Conservation (phyloP, 2,329 filamentous ascomycete genomes). For the Metarhizium anisopliae region DNA sequence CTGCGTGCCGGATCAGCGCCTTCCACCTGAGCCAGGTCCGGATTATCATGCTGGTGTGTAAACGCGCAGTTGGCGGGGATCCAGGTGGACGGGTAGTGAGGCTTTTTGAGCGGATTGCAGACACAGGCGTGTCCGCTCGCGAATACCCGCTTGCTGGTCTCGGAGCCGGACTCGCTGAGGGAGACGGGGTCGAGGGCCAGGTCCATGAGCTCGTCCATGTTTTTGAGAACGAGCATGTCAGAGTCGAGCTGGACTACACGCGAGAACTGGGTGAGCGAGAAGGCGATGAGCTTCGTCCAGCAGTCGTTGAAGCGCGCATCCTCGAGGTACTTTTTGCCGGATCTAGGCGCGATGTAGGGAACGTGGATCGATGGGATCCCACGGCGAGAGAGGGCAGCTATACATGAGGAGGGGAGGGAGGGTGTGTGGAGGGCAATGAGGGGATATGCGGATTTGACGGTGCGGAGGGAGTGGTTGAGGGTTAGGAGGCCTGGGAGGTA, state of each 20-base stretch:
- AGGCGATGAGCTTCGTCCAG: constrained; percentile 80
- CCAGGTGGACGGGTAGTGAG: constrained; percentile 72
- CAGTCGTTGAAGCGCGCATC: constrained; percentile 84
- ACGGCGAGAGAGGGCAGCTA: constrained; percentile 58
- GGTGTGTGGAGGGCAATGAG: constrained; percentile 79
- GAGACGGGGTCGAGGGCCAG: constrained; percentile 52
- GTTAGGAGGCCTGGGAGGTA: constrained; percentile 79
- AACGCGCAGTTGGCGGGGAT: constrained; percentile 48
- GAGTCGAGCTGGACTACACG: constrained; percentile 78
- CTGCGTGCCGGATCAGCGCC: constrained; percentile 35
- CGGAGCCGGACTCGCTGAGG: constrained; percentile 11
- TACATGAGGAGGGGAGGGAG: constrained; percentile 59
- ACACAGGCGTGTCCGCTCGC: constrained; percentile 78
- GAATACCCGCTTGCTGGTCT: constrained; percentile 53
- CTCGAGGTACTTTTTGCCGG: constrained; percentile 58
- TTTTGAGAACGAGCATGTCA: constrained; percentile 74
- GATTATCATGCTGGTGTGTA: constrained; percentile 40
- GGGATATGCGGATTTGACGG: constrained; percentile 58
- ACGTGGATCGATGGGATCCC: constrained; percentile 62
- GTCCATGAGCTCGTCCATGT: constrained; percentile 94
- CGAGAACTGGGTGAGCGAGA: constrained; percentile 66
- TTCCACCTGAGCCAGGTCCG: constrained; percentile 35
- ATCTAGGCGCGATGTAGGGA: constrained; percentile 60
- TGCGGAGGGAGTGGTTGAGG: constrained; percentile 67
- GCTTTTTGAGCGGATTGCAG: constrained; percentile 71